These are phyloP conservation scores for Penicillium subrubescens DNA, from an alignment of 495 filamentous ascomycete species.

Conservation along the genomic window DNA sequence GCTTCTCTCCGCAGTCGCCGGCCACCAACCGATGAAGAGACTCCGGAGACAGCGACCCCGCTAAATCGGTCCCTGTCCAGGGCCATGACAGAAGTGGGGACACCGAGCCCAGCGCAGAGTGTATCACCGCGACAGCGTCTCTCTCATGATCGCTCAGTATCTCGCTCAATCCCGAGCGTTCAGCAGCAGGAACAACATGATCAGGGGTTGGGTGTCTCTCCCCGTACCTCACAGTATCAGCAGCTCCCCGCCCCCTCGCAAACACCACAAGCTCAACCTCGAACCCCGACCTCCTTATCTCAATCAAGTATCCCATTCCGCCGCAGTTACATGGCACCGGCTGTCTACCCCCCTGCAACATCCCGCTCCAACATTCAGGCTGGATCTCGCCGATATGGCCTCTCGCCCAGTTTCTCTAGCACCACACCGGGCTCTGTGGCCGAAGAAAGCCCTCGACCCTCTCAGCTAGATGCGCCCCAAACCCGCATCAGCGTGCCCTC, in stretches of 20 bases:
- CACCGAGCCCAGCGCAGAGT: slow-evolving; percentile 30
- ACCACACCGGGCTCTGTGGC: slow-evolving; percentile 19
- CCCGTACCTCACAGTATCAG: slow-evolving; percentile 26
- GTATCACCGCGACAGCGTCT: slow-evolving; percentile 42
- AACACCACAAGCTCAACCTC: slow-evolving; percentile 32
- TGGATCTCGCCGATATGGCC: slow-evolving; percentile 50
- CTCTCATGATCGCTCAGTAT: slow-evolving; percentile 44
- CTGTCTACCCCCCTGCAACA: slow-evolving; percentile 42
- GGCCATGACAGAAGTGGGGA: slow-evolving; percentile 43
- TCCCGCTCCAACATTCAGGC: slow-evolving; percentile 48
- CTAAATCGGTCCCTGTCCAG: slow-evolving; percentile 40
- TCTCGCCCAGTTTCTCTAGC: slow-evolving; percentile 31
- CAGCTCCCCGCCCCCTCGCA: slow-evolving; percentile 24
- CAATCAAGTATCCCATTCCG: slow-evolving; percentile 46
- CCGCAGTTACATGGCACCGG: slow-evolving; percentile 45
- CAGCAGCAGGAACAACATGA: slow-evolving; percentile 31
- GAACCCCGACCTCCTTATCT: slow-evolving; percentile 42
- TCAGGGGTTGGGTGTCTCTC: slow-evolving; percentile 23
- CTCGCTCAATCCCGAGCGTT: slow-evolving; percentile 27
- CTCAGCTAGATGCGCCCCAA: slow-evolving; percentile 32
- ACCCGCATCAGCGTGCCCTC: slow-evolving; percentile 44
- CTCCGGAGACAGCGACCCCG: slow-evolving; percentile 21
- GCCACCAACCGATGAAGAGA: slow-evolving; percentile 37
- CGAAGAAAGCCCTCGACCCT: slow-evolving; percentile 28
- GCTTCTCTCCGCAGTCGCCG: slow-evolving; percentile 42